These are phyloP conservation scores for Anisodus acutangulus DNA, from an alignment of 257 asterid species.

Conservation along the genomic window DNA sequence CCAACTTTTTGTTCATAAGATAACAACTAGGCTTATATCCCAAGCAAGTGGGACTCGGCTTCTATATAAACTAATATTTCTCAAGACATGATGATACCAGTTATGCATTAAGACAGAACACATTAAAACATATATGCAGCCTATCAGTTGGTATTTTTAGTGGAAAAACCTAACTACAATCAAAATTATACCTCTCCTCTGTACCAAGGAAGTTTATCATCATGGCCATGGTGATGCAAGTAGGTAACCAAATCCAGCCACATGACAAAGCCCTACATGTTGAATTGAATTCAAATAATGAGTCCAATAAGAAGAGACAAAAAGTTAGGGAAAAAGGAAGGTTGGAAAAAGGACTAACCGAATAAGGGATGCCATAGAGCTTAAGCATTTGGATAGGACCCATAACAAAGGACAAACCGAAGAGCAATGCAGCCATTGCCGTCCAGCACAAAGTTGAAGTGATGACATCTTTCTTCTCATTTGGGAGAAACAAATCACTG, in stretches of 20 bases:
- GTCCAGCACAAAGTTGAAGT: constrained; percentile 90
- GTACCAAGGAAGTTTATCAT: constrained; percentile 57
- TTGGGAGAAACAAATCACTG: constrained; percentile 83
- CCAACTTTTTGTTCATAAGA: neutral
- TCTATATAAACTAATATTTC: neutral
- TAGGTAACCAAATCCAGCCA: constrained; percentile 59
- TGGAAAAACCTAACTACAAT: neutral
- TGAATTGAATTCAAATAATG: neutral
- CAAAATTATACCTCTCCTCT: constrained; percentile 47
- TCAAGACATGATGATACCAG: neutral
- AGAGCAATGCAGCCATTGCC: constrained; percentile 80
- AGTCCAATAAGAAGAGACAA: neutral
- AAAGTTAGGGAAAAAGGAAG: neutral
- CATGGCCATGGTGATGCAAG: constrained; percentile 60
- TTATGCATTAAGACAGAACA: neutral
- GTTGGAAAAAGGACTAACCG: constrained; percentile 50
- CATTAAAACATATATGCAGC: neutral
- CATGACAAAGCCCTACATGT: constrained; percentile 48
- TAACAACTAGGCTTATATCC: neutral
- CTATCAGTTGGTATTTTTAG: neutral
- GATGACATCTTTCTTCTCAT: constrained; percentile 76
- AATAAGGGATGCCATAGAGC: constrained; percentile 86
- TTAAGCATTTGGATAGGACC: constrained; percentile 81
- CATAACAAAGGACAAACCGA: constrained; percentile 69
- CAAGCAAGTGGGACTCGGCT: neutral